Conservation (phyloP, 495 filamentous ascomycete species). For the Penicillium turbatum region DNA sequence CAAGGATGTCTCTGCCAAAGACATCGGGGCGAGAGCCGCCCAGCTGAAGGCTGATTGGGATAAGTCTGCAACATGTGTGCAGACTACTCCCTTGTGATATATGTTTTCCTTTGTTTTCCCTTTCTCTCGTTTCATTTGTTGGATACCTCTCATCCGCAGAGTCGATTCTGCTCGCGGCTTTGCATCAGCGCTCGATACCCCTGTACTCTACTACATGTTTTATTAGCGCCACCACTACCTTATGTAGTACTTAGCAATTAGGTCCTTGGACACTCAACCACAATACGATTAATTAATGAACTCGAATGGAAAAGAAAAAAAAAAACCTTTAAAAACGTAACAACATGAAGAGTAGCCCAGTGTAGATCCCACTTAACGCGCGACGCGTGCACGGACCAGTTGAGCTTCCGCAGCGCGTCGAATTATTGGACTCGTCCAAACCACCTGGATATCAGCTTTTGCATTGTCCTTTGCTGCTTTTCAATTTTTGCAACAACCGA, state of each 20-base stretch:
- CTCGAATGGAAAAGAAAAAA: neutral
- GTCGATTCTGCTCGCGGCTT: constrained; percentile 26
- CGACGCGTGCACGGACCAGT: constrained; percentile 41
- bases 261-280: constrained; percentile 13
- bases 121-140: constrained; percentile 21
- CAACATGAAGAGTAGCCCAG: neutral
- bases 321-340: neutral
- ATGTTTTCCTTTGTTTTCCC: constrained; percentile 10
- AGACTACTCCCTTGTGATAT: constrained; percentile 10
- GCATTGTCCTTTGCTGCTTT: constrained; percentile 5
- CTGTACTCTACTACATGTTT: constrained; percentile 18
- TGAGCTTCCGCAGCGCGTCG: constrained; percentile 22
- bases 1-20: constrained; percentile 36
- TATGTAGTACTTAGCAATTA: constrained; percentile 13
- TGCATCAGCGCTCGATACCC: constrained; percentile 37
- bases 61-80: constrained; percentile 18
- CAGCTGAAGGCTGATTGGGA: constrained; percentile 34
- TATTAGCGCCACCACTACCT: constrained; percentile 5
- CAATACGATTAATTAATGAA: constrained; percentile 11
- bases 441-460: constrained; percentile 1
- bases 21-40: constrained; percentile 35
- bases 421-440: constrained; percentile 15
- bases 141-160: constrained; percentile 27
- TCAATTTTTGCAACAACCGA: constrained; percentile 13
- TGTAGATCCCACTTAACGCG: constrained; percentile 26